phyloP scores from a whole-genome alignment of 225 moss, liverwort and hornwort genomes.

The Ulota crispa region DNA sequence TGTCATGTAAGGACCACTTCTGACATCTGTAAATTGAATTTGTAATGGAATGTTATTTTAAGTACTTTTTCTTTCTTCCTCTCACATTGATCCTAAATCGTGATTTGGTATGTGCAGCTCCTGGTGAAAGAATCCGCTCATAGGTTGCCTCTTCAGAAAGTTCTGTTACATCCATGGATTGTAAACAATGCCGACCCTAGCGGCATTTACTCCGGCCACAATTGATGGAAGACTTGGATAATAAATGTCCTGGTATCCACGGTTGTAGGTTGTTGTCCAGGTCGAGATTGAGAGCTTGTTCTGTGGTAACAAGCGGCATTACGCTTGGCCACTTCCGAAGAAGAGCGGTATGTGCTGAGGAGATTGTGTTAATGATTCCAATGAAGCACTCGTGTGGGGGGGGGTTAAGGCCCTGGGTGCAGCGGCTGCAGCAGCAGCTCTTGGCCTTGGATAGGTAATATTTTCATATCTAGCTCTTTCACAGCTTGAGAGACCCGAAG shows the following conservation, averaged over 20 bases:
- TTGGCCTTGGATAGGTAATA: background rate
- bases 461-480: background rate
- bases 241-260: background rate
- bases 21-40: accelerated
- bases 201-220: constrained; percentile 40
- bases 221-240: background rate
- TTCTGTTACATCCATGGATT: constrained; percentile 82
- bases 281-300: background rate
- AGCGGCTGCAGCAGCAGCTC: background rate
- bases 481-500: background rate
- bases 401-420: too few relatives aligned
- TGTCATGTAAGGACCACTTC: constrained; percentile 52
- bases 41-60: too few relatives aligned
- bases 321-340: background rate
- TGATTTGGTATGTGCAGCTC: constrained; percentile 47
- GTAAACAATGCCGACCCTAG: constrained; percentile 69
- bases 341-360: background rate
- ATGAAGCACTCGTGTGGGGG: constrained; percentile 4
- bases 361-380: background rate
- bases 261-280: background rate
- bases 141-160: constrained; percentile 70
- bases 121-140: constrained; percentile 73
- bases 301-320: background rate
- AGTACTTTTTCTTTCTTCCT: accelerated
- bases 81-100: background rate